phyloP scores from a whole-genome alignment of 805 yeast species.

The Candida namnaoensis region DNA sequence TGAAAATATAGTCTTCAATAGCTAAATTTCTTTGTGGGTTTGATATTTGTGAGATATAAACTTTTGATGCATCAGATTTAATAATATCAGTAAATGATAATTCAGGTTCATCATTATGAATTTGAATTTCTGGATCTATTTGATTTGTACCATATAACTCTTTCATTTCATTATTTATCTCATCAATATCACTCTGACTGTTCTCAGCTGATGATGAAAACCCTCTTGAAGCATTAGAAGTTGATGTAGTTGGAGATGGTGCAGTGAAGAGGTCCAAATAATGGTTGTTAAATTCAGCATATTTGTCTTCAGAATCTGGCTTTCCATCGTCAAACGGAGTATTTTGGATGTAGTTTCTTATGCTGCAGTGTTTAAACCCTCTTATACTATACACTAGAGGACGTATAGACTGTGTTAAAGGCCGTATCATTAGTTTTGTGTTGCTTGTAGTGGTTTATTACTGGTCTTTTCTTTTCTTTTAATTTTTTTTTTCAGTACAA shows the following conservation, averaged over 20 bases:
- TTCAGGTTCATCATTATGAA: not conserved
- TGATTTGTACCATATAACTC: slow-evolving; percentile 17
- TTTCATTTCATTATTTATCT: slow-evolving; percentile 23
- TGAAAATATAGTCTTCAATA: slow-evolving; percentile 71
- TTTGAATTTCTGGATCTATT: not conserved
- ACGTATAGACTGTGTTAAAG: no score
- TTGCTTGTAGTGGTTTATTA: no score
- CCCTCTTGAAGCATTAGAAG: no score
- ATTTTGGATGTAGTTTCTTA: not conserved
- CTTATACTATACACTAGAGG: no score
- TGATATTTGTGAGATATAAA: slow-evolving; percentile 46
- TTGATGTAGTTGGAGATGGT: not conserved
- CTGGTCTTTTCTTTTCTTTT: no score
- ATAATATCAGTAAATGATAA: slow-evolving; percentile 6
- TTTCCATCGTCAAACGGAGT: slow-evolving; percentile 13
- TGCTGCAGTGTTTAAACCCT: no score
- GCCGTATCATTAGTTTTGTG: no score
- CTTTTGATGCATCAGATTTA: slow-evolving; percentile 30
- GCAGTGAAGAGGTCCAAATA: slow-evolving; percentile 26
- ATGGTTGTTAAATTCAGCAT: slow-evolving; percentile 23
- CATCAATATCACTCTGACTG: slow-evolving; percentile 19
- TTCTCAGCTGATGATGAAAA: no score
- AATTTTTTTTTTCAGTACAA: no score
- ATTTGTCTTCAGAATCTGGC: slow-evolving; percentile 10
- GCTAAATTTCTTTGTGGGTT: slow-evolving; percentile 77